Conservation (phyloP, 75 land plant species). For the Sequoiadendron giganteum region DNA sequence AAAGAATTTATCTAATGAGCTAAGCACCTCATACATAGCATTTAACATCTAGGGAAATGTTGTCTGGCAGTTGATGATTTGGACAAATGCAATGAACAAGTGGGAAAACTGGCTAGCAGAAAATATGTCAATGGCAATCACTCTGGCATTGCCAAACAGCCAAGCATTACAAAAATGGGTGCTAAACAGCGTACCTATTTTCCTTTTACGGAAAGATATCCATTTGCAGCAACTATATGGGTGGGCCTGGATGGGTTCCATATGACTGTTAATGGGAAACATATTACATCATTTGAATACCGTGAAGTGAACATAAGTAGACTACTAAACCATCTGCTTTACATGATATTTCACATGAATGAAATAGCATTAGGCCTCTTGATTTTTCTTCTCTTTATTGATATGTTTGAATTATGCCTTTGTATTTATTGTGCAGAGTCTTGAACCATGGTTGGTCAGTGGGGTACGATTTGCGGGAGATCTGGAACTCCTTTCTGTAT, state of each 20-base stretch:
- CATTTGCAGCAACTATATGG: constrained; percentile 81
- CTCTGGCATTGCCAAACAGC: constrained; percentile 21
- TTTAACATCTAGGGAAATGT: neutral
- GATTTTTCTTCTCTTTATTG: neutral
- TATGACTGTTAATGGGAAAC: constrained; percentile 95
- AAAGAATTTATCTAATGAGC: neutral
- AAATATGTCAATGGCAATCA: constrained; percentile 4
- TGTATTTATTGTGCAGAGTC: constrained; percentile 39
- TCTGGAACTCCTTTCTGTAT: constrained; percentile 60
- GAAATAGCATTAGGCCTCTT: neutral
- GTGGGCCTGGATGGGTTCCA: constrained; percentile 91
- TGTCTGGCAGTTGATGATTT: constrained; percentile 77
- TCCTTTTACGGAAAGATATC: constrained; percentile 79
- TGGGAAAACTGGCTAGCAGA: constrained; percentile 53
- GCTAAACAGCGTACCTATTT: constrained; percentile 58
- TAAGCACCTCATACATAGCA: constrained; percentile 1
- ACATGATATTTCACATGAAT: neutral
- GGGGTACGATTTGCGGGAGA: constrained; percentile 75
- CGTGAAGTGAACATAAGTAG: constrained; percentile 51
- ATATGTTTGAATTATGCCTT: neutral
- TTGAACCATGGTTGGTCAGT: constrained; percentile 97
- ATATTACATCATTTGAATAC: constrained; percentile 87
- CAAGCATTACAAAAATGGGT: constrained; percentile 12
- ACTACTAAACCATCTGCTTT: neutral
- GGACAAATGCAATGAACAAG: constrained; percentile 62